Percentiles rank a stretch among this genome's conserved stretches.
Evolutionary conservation across 2,329 filamentous ascomycete genomes (phyloP).

Genomic region (Fusarium neocosmosporiellum): DNA sequence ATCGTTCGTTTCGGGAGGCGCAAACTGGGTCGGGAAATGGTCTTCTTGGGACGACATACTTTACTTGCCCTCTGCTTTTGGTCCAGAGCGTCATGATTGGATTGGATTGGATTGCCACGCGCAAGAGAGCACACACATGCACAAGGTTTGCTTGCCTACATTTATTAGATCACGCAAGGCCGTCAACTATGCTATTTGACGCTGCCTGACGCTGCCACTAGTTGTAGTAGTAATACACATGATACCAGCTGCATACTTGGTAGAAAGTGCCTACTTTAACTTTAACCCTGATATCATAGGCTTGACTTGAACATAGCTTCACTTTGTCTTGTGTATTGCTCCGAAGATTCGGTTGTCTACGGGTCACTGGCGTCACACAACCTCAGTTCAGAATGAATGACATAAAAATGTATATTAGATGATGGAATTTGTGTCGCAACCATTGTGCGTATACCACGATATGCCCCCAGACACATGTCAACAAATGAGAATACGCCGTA

Average conservation of each 20-base stretch:
- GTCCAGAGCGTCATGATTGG: constrained; percentile 39
- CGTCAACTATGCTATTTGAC: constrained; percentile 32
- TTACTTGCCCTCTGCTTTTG: constrained; percentile 25
- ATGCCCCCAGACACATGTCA: constrained; percentile 23
- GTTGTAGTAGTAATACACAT: constrained; percentile 46
- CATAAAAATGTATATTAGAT: constrained; percentile 40
- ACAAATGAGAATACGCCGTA: constrained; percentile 43
- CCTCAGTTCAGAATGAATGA: constrained; percentile 10
- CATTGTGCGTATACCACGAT: constrained; percentile 24
- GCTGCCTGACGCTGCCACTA: constrained; percentile 38
- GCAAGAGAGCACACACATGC: constrained; percentile 34
- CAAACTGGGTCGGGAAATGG: constrained; percentile 22
- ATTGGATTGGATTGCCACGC: constrained; percentile 10
- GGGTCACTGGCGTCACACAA: background rate
- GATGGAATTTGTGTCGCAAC: constrained; percentile 24
- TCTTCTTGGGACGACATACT: constrained; percentile 19
- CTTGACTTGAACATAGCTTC: background rate
- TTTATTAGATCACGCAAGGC: constrained; percentile 38
- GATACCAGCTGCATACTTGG: constrained; percentile 29
- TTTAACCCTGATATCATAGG: too few relatives aligned
- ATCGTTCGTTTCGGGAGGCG: constrained; percentile 32
- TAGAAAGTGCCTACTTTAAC: too few relatives aligned
- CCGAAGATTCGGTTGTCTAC: background rate
- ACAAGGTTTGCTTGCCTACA: constrained; percentile 10
- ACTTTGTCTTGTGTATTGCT: background rate